Conservation (phyloP, 495 filamentous ascomycete genomes). For the Tetracladium setigerum region DNA sequence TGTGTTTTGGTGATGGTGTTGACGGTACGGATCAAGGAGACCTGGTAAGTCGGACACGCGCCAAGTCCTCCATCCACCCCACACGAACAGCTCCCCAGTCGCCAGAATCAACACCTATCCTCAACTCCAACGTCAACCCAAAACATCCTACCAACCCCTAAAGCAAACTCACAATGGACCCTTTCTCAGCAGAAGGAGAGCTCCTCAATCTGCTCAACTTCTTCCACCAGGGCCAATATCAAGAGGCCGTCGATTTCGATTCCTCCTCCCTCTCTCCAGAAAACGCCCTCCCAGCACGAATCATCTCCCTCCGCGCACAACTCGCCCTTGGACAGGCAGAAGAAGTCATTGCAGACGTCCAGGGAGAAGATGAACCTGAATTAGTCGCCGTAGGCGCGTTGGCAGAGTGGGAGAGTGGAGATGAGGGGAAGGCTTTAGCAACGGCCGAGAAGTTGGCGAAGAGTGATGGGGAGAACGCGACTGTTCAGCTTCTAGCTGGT, state of each 20-base stretch:
- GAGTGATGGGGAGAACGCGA: conserved; percentile 60
- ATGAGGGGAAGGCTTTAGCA: conserved; percentile 51
- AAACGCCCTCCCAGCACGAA: conserved; percentile 69
- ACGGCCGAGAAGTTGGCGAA: conserved; percentile 59
- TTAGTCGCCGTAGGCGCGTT: conserved; percentile 70
- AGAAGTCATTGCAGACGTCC: conserved; percentile 60
- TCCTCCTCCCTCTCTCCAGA: conserved; percentile 64
- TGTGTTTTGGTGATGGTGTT: too few relatives aligned
- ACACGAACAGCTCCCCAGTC: too few relatives aligned
- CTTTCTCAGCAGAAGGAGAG: conserved; percentile 92
- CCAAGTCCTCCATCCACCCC: too few relatives aligned
- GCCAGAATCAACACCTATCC: conserved; percentile 8
- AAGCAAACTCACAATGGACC: conserved; percentile 60
- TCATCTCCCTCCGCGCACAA: conserved; percentile 72
- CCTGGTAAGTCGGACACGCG: too few relatives aligned
- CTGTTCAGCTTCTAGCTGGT: conserved; percentile 72
- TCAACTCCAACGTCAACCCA: not conserved
- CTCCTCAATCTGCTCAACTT: conserved; percentile 91
- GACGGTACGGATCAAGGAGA: too few relatives aligned
- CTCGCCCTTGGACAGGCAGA: conserved; percentile 72
- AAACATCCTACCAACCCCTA: not conserved
- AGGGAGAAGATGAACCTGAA: conserved; percentile 61
- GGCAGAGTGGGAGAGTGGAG: conserved; percentile 57
- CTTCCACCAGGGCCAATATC: conserved; percentile 90
- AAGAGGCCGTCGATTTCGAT: conserved; percentile 73